These are phyloP conservation scores for Globisporangium nagaii DNA, from an alignment of 352 stramenopile genomes.

Conservation along the genomic window DNA sequence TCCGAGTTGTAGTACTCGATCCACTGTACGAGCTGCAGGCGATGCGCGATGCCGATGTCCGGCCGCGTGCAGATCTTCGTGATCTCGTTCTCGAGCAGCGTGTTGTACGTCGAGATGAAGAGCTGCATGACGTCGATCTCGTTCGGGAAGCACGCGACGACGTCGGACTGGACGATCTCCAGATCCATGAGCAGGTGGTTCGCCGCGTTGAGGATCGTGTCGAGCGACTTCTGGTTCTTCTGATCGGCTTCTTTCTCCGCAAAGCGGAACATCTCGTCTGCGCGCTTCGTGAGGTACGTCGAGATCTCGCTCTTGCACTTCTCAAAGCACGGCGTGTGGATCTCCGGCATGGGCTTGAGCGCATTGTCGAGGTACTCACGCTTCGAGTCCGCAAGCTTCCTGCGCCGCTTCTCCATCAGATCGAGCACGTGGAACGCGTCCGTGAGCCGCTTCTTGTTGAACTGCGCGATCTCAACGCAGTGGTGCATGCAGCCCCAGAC, in stretches of 20 bases:
- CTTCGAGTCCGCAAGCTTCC: constrained; percentile 47
- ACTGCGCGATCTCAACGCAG: constrained; percentile 79
- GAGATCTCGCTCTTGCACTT: constrained; percentile 60
- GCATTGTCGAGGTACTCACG: constrained; percentile 69
- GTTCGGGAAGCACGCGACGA: constrained; percentile 60
- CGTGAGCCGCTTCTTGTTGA: constrained; percentile 53
- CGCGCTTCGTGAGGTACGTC: constrained; percentile 41
- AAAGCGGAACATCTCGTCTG: constrained; percentile 60
- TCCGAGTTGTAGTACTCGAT: constrained; percentile 87
- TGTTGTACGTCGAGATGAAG: constrained; percentile 75
- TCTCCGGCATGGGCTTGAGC: constrained; percentile 34
- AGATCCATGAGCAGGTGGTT: constrained; percentile 78
- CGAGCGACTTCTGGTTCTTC: constrained; percentile 56
- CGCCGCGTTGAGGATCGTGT: constrained; percentile 50
- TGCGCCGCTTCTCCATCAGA: constrained; percentile 62
- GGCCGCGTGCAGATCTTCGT: constrained; percentile 45
- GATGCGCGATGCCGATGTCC: constrained; percentile 66
- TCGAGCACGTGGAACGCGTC: constrained; percentile 75
- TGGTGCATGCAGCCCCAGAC: constrained; percentile 79
- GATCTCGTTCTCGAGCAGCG: constrained; percentile 64
- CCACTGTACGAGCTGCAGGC: constrained; percentile 80
- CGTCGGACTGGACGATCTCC: constrained; percentile 71
- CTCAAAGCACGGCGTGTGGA: constrained; percentile 41
- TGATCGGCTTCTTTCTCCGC: constrained; percentile 41
- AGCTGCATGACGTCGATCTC: constrained; percentile 81